Base-by-base conservation (phyloP, 371 early-diverging fungal species). In the Phascolomyces articulosus region DNA sequence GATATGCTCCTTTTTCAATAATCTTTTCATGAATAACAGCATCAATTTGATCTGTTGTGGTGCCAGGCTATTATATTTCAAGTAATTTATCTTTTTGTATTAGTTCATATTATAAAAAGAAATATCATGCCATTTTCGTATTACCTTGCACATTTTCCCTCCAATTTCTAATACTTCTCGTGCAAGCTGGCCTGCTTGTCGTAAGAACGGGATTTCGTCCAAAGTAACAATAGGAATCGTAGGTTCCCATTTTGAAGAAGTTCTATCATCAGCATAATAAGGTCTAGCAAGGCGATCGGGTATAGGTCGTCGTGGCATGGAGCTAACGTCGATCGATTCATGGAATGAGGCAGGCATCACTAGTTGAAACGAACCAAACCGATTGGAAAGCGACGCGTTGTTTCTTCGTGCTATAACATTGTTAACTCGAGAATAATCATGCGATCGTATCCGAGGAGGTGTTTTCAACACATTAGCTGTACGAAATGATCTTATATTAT, bases 21-120 rank as follows among this genome's bases (percentile, higher is more conserved):
- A 91, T 91, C 2, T 86, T 86, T 40, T 88, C 84, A 61, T 94
- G 95, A 13, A 93, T 74, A 3, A 80, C 68, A 16, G 79, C 68
- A 62, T 95, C 94, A 40, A 95, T 94, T 49, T 85, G 79, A 48
- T 88, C 84, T 13, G 95, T 94, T 0, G 91, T 92, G 2, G 87
- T 71, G 15, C 94, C 94, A 4, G 72, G 85, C 85, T 69, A n/a
- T n/a, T n/a, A n/a, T n/a, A n/a, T n/a, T n/a, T n/a, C n/a, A n/a
- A n/a, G n/a, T n/a, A n/a, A n/a, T n/a, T n/a, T n/a, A n/a, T n/a
- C n/a, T n/a, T n/a, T n/a, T n/a, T n/a, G n/a, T n/a, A n/a, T n/a
- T n/a, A n/a, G n/a, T n/a, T n/a, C n/a, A n/a, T n/a, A n/a, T n/a
- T n/a, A n/a, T n/a, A n/a, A n/a, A n/a, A n/a, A n/a, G n/a, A n/a